Evolutionary conservation across 2,329 filamentous ascomycete genomes (phyloP), one percentile per base, ranked within the genome.

Genomic region (Penicillium sp.): DNA sequence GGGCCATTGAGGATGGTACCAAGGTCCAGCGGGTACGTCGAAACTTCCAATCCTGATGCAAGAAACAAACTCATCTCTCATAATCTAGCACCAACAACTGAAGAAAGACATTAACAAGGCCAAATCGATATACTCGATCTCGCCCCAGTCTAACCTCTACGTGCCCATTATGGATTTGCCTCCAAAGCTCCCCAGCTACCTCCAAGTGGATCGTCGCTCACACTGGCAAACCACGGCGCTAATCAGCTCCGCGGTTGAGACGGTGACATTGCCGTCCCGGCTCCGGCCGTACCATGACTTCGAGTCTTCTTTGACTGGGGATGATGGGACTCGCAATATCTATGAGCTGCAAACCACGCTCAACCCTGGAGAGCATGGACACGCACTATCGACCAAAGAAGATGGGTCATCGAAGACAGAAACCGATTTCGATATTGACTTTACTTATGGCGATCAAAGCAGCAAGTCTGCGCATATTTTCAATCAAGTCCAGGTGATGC

Each of bases 211-310:
- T 59, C 57, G 69, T 8, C 69, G 72, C 6, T 93, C 88, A 0
- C 73, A 78, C 48, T 98, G 93, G 93, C 84, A 95, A 60, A 81
- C 81, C 3, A 86, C 89, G 10, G 91, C 87, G 2, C 72, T 96
- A 12, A 78, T 95, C 53, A 81, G 83, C 12, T 78, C 87, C 0
- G 88, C 87, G 1, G 66, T 95, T 10, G 93, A 97, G 68, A 89
- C 83, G 23, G 81, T 86, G 29, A 88, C 86, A 1, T 72, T 97
- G 12, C 87, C 88, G 6, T 85, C 88, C 1, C 81, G 92, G 23
- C 60, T 72, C 42, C 65, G 69, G 23, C 63, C 62, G 2, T 66
- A 69, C 44, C 60, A 65, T 42, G 65, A 70, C 51, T 66, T 70
- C 31, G 69, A 70, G 47, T 53, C 68, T 6, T 68, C 69, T 3